phyloP scores from a whole-genome alignment of 2,329 filamentous ascomycete genomes.

The Hypoxylon sp. region DNA sequence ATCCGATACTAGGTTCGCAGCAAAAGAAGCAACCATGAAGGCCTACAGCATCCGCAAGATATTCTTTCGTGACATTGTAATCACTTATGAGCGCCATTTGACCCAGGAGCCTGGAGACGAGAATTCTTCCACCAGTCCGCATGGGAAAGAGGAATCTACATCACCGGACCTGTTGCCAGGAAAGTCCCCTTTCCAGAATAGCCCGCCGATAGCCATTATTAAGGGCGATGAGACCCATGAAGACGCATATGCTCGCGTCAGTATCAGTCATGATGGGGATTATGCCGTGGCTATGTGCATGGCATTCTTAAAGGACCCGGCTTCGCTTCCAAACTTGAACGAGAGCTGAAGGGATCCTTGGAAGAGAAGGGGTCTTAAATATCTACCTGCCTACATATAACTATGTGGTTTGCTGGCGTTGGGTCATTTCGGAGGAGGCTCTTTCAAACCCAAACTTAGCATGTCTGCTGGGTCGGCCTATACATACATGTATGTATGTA shows the following conservation, averaged over 20 bases:
- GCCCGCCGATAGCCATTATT: slow-evolving; percentile 63
- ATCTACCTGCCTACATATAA: not conserved
- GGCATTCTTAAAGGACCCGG: slow-evolving; percentile 53
- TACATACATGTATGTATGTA: no score
- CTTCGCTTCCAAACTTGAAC: not conserved
- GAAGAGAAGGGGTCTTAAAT: no score
- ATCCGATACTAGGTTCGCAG: slow-evolving; percentile 69
- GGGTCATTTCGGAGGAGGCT: not conserved
- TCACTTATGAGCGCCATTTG: slow-evolving; percentile 48
- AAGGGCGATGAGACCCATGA: slow-evolving; percentile 49
- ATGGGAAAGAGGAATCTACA: not conserved
- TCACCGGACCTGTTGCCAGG: not conserved
- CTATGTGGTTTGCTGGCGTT: not conserved
- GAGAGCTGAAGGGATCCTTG: no score
- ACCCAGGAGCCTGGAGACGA: slow-evolving; percentile 32
- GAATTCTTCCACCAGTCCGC: not conserved
- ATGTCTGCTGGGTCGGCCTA: not conserved
- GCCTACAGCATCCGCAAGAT: slow-evolving; percentile 73
- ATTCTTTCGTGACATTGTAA: slow-evolving; percentile 73
- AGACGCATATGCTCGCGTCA: slow-evolving; percentile 75
- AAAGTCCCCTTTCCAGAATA: slow-evolving; percentile 38
- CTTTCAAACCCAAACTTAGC: not conserved
- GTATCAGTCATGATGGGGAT: slow-evolving; percentile 89
- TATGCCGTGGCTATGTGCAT: slow-evolving; percentile 82
- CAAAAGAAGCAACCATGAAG: slow-evolving; percentile 83